Evolutionary conservation across 75 land plant species (phyloP).

Genomic region (Ceratopteris richardii): DNA sequence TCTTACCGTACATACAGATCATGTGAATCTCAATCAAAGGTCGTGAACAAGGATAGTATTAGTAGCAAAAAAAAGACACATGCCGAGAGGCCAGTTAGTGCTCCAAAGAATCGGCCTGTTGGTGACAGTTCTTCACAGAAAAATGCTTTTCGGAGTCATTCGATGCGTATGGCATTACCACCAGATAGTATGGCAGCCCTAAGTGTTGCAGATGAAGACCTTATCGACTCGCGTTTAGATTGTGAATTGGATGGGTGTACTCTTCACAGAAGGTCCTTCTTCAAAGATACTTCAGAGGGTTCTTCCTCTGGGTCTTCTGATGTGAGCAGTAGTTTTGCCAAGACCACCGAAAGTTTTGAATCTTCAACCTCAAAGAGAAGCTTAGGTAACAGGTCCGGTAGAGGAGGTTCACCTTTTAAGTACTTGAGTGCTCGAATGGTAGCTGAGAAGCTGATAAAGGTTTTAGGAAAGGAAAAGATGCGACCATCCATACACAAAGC

Average conservation of each 20-base stretch:
- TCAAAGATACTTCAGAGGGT: not conserved
- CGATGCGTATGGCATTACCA: not conserved
- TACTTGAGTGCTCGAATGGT: conserved; percentile 17
- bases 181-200: not conserved
- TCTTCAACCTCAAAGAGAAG: conserved; percentile 1
- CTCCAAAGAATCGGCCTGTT: conserved; percentile 4
- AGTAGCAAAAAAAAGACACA: not conserved
- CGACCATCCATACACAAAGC: not conserved
- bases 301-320: conserved; percentile 4
- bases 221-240: too few species aligned
- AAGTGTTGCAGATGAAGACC: not conserved
- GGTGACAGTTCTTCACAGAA: not conserved
- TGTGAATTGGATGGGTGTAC: not conserved
- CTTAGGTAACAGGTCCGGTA: not conserved
- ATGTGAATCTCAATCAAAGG: not conserved
- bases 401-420: conserved; percentile 8
- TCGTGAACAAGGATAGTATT: not conserved
- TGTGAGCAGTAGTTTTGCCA: conserved; percentile 2
- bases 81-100: not conserved
- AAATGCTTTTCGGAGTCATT: not conserved
- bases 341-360: conserved; percentile 1
- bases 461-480: conserved; percentile 8
- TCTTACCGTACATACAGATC: conserved; percentile 1
- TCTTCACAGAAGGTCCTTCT: not conserved
- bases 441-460: conserved; percentile 19